Conservation (phyloP, 192 early-diverging fungal species). For the Glomus cerebriforme region DNA sequence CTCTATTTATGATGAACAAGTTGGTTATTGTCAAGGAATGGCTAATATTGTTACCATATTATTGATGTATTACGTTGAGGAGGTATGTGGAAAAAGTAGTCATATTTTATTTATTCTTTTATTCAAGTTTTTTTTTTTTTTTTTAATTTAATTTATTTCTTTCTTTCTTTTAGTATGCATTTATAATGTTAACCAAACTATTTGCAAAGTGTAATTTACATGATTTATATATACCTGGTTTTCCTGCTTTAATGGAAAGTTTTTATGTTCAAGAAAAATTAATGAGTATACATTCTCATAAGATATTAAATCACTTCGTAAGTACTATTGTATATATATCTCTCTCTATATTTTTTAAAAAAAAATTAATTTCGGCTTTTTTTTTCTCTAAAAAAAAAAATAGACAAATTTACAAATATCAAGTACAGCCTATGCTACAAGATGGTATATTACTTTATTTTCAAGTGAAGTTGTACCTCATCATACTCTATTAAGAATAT, state of each 20-base stretch:
- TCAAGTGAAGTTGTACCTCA: slow-evolving; percentile 54
- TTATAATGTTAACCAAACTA: slow-evolving; percentile 51
- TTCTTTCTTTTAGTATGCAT: slow-evolving; percentile 46
- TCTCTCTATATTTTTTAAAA: too few relatives aligned
- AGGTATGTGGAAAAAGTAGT: slow-evolving; percentile 53
- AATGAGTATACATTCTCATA: slow-evolving; percentile 47
- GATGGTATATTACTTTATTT: slow-evolving; percentile 63
- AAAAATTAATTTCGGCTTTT: too few relatives aligned
- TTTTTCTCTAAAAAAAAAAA: too few relatives aligned
- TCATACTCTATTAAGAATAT: slow-evolving; percentile 55
- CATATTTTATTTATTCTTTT: neutral
- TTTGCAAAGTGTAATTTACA: slow-evolving; percentile 53
- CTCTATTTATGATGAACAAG: slow-evolving; percentile 69
- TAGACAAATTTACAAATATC: slow-evolving; percentile 51
- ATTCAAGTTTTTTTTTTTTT: neutral
- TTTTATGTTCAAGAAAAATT: slow-evolving; percentile 60
- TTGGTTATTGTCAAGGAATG: slow-evolving; percentile 91
- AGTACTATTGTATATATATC: slow-evolving; percentile 19
- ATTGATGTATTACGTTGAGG: slow-evolving; percentile 66
- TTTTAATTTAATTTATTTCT: neutral
- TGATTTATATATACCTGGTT: slow-evolving; percentile 55
- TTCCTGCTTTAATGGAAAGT: slow-evolving; percentile 55
- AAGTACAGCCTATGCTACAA: slow-evolving; percentile 54
- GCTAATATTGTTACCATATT: slow-evolving; percentile 77
- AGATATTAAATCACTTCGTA: slow-evolving; percentile 51